phyloP scores from a whole-genome alignment of 1,284 basidiomycete species.

The Stereum hirsutum region DNA sequence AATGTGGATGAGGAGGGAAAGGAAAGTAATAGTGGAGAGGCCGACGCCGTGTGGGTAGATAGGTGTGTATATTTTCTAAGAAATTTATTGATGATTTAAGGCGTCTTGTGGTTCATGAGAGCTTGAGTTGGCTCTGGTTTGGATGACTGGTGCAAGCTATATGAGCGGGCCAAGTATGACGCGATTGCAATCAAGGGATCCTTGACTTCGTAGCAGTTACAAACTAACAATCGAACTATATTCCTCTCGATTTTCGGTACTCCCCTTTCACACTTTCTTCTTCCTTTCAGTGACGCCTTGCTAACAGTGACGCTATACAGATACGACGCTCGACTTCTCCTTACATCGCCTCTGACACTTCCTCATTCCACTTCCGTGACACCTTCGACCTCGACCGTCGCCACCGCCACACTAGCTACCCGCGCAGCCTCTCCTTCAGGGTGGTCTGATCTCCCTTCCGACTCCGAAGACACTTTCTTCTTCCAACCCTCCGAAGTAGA shows the following conservation, averaged over 20 bases:
- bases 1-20: too few relatives aligned
- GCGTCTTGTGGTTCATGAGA: not conserved
- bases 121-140: too few relatives aligned
- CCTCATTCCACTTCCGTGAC: conserved; percentile 9
- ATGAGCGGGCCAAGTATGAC: too few relatives aligned
- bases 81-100: not conserved
- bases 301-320: conserved; percentile 28
- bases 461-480: conserved; percentile 76
- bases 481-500: conserved; percentile 57
- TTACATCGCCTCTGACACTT: conserved; percentile 29
- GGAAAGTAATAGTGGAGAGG: not conserved
- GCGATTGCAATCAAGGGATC: too few relatives aligned
- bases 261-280: conserved; percentile 10
- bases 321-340: conserved; percentile 71
- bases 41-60: conserved; percentile 40
- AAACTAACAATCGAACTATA: not conserved
- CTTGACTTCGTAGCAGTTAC: too few relatives aligned
- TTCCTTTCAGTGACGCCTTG: conserved; percentile 6
- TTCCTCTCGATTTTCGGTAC: conserved; percentile 11
- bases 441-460: conserved; percentile 78
- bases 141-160: too few relatives aligned
- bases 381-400: too few relatives aligned
- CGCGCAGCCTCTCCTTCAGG: conserved; percentile 41
- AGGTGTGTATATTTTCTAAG: conserved; percentile 39
- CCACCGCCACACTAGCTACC: conserved; percentile 5